Evolutionary conservation across 2,329 filamentous ascomycete species (phyloP).

Genomic region (Scolecobasidium constrictum): DNA sequence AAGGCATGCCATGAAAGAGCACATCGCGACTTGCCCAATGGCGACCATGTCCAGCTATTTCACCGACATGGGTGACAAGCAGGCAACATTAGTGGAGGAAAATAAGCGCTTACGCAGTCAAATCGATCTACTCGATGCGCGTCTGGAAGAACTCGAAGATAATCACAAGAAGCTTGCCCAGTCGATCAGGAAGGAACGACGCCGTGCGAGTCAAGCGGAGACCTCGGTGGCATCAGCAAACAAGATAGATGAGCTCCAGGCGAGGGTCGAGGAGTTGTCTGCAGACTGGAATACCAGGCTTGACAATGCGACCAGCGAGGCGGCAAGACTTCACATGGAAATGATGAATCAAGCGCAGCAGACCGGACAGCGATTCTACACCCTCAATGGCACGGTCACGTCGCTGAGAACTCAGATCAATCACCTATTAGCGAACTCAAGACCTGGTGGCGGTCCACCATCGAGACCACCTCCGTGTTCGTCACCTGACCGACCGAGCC

Average conservation of each 20-base stretch:
- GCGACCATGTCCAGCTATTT: slow-evolving; percentile 36
- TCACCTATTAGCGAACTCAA: neutral
- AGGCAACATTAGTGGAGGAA: slow-evolving; percentile 32
- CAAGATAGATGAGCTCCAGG: neutral
- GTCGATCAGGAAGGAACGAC: slow-evolving; percentile 3
- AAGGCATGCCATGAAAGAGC: slow-evolving; percentile 26
- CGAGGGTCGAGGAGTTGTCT: neutral
- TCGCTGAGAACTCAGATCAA: slow-evolving; percentile 3
- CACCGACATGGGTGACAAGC: slow-evolving; percentile 28
- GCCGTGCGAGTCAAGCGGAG: neutral
- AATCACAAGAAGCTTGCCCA: slow-evolving; percentile 4
- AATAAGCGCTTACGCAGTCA: neutral
- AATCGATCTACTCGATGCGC: neutral
- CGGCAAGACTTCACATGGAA: slow-evolving; percentile 5
- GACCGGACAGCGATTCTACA: slow-evolving; percentile 6
- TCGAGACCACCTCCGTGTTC: neutral
- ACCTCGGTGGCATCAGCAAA: slow-evolving; percentile 2
- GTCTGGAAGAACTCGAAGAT: slow-evolving; percentile 6
- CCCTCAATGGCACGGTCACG: slow-evolving; percentile 5
- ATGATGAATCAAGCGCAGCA: slow-evolving; percentile 2
- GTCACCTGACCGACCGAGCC: neutral
- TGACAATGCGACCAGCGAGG: slow-evolving; percentile 6
- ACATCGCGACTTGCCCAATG: slow-evolving; percentile 32
- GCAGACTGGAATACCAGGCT: slow-evolving; percentile 4
- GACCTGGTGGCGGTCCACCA: neutral